Conservation (phyloP, 2,329 filamentous ascomycete genomes). For the Dactylellina sp. region DNA sequence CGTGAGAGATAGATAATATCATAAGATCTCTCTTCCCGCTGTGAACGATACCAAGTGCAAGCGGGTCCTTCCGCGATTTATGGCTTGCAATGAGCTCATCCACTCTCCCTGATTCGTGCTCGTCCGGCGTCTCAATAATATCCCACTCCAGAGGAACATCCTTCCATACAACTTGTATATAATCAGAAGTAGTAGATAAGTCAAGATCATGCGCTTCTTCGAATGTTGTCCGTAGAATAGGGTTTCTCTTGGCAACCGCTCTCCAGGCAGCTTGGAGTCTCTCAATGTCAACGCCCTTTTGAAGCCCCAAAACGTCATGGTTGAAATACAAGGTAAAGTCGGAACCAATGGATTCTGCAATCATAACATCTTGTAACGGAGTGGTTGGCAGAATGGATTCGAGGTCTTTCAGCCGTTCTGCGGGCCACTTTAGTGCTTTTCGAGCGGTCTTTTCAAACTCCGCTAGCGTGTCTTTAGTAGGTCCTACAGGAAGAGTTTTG, state of each 20-base stretch:
- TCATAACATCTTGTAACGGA: conserved; percentile 86
- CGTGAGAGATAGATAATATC: conserved; percentile 80
- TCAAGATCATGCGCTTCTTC: conserved; percentile 67
- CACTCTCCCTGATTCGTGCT: conserved; percentile 34
- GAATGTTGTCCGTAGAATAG: conserved; percentile 81
- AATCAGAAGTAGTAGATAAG: conserved; percentile 67
- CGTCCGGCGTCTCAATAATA: conserved; percentile 53
- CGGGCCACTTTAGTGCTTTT: conserved; percentile 19
- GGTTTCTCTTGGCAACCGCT: conserved; percentile 70
- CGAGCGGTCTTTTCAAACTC: conserved; percentile 56
- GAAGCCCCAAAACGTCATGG: conserved; percentile 78
- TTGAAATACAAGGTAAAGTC: conserved; percentile 84
- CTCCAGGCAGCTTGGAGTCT: conserved; percentile 73
- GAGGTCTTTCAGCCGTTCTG: conserved; percentile 62
- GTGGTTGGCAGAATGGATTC: conserved; percentile 79
- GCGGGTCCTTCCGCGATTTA: conserved; percentile 63
- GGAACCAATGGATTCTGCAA: conserved; percentile 82
- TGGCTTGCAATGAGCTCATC: conserved; percentile 53
- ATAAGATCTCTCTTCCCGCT: conserved; percentile 62
- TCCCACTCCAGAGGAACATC: conserved; percentile 63
- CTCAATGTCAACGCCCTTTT: conserved; percentile 68
- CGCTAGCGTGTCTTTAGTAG: conserved; percentile 2
- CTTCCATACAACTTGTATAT: conserved; percentile 69
- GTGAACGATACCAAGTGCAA: conserved; percentile 63
- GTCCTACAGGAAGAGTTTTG: background rate